These are phyloP conservation scores for Xylaria curta DNA, from an alignment of 495 filamentous ascomycete genomes.

Conservation along the genomic window DNA sequence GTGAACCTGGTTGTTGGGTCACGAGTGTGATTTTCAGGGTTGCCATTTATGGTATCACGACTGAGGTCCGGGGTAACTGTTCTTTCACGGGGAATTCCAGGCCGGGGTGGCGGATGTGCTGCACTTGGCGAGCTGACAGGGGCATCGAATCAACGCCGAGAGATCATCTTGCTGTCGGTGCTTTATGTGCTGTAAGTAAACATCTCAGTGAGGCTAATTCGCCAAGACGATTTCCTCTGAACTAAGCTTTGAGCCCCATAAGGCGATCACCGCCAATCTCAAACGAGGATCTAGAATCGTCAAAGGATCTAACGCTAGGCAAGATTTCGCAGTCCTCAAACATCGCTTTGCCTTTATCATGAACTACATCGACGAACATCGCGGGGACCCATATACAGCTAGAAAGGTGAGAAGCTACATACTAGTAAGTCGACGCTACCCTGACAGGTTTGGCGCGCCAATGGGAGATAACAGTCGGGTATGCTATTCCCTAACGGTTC, in stretches of 20 bases:
- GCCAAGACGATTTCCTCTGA: not conserved
- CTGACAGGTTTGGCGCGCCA: not conserved
- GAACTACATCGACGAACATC: not conserved
- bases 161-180: not conserved
- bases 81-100: not conserved
- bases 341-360: not conserved
- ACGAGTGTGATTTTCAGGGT: not conserved
- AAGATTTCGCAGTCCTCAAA: not conserved
- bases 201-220: not conserved
- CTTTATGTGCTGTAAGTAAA: no score
- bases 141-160: not conserved
- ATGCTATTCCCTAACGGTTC: not conserved
- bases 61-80: not conserved
- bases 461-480: not conserved
- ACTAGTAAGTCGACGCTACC: not conserved
- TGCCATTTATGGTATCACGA: not conserved
- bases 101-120: not conserved
- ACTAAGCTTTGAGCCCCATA: slow-evolving; percentile 3
- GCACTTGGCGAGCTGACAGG: not conserved
- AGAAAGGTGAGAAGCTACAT: not conserved
- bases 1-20: slow-evolving; percentile 13
- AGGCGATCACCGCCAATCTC: not conserved
- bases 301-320: not conserved
- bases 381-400: not conserved
- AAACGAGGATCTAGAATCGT: not conserved